These are phyloP conservation scores for Apiotrichum gracile DNA, from an alignment of 1,284 basidiomycete species.

Conservation along the genomic window DNA sequence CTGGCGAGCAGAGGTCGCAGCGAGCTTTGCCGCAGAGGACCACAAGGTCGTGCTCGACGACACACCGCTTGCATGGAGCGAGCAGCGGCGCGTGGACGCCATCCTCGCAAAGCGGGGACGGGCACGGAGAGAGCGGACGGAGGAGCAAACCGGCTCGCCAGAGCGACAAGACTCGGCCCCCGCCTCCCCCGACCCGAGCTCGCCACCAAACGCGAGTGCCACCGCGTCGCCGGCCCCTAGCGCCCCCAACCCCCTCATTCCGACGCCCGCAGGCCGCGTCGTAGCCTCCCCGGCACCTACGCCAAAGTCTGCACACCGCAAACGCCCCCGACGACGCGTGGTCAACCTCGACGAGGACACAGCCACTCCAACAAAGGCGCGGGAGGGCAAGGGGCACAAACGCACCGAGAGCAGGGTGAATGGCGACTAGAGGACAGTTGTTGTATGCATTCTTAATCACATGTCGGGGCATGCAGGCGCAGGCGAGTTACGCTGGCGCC, in stretches of 20 bases:
- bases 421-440: no score
- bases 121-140: neutral
- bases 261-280: neutral
- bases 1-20: slow-evolving; percentile 71
- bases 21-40: slow-evolving; percentile 74
- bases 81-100: slow-evolving; percentile 42
- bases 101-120: slow-evolving; percentile 2
- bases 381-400: no score
- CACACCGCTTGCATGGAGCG: slow-evolving; percentile 64
- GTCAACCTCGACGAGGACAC: slow-evolving; percentile 12
- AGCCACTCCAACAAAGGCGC: no score
- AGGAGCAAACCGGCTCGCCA: neutral
- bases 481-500: no score
- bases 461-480: no score
- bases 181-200: neutral
- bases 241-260: neutral
- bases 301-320: slow-evolving; percentile 1
- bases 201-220: neutral
- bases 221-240: neutral
- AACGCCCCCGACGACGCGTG: slow-evolving; percentile 5
- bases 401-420: no score
- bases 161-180: no score
- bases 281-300: neutral
- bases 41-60: slow-evolving; percentile 65
- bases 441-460: no score